Percentiles rank a stretch among this genome's conserved stretches.
Evolutionary conservation across 73 alveolate species (phyloP).

Genomic region (Vitrella brassicaformis): DNA sequence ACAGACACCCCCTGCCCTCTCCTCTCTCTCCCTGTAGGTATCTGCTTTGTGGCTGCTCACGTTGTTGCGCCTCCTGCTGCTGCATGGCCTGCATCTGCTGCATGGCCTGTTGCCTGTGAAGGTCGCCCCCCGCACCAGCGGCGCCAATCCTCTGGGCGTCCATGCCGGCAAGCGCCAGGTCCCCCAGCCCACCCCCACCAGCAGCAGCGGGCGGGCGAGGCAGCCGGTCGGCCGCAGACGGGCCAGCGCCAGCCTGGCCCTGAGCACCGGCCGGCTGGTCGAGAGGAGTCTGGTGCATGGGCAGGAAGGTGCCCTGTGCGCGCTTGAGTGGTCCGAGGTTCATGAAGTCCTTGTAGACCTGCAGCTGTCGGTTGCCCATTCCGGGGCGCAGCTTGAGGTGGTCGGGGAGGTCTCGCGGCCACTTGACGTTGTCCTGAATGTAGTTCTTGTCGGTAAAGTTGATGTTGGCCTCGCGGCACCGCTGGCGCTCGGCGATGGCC

Average conservation of each 20-base stretch:
- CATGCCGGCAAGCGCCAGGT: too few relatives aligned
- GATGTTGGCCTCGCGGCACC: too few relatives aligned
- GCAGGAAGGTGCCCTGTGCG: neutral
- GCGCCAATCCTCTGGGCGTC: too few relatives aligned
- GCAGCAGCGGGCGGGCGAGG: too few relatives aligned
- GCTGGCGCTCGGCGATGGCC: too few relatives aligned
- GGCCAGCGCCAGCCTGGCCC: neutral
- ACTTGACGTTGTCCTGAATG: too few relatives aligned
- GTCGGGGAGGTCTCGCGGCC: slow-evolving; percentile 59
- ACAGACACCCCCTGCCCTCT: too few relatives aligned
- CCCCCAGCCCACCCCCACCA: too few relatives aligned
- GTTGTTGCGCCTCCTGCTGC: neutral
- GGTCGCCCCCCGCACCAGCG: too few relatives aligned
- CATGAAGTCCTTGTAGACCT: slow-evolving; percentile 2
- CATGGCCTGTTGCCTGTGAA: neutral
- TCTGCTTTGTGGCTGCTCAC: neutral
- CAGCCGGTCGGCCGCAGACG: too few relatives aligned
- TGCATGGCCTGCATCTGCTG: neutral
- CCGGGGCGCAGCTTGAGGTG: slow-evolving; percentile 46
- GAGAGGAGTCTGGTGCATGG: neutral
- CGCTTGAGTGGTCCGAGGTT: neutral
- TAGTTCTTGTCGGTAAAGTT: too few relatives aligned
- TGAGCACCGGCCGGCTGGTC: neutral
- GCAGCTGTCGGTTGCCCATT: neutral
- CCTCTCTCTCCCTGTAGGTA: too few relatives aligned